These are phyloP conservation scores for Xylariales sp. DNA, from an alignment of 2,329 filamentous ascomycete genomes.

Conservation along the genomic window DNA sequence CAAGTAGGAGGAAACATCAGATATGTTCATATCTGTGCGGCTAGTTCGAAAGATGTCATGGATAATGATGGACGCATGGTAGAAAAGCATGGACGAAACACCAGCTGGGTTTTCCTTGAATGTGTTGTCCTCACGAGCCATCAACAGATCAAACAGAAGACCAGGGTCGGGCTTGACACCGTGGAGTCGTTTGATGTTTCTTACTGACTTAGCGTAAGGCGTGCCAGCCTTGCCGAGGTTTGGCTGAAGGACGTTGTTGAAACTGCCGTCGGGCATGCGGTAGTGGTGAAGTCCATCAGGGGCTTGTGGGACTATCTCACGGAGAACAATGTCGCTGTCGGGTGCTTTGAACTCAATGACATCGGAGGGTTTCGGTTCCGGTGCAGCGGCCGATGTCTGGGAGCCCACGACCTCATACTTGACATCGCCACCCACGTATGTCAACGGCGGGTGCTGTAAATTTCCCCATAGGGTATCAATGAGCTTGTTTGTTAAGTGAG, in stretches of 20 bases:
- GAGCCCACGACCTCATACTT: constrained; percentile 53
- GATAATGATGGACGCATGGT: constrained; percentile 76
- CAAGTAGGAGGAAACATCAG: constrained; percentile 78
- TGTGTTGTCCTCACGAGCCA: constrained; percentile 64
- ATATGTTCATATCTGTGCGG: constrained; percentile 70
- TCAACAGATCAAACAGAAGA: constrained; percentile 74
- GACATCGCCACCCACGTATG: constrained; percentile 56
- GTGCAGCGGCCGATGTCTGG: constrained; percentile 50
- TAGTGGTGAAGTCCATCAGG: constrained; percentile 52
- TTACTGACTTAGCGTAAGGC: constrained; percentile 77
- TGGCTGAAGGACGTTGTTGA: constrained; percentile 71
- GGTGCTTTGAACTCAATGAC: constrained; percentile 56
- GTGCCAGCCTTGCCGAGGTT: constrained; percentile 72
- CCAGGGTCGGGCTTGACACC: constrained; percentile 73
- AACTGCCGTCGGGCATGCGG: constrained; percentile 54
- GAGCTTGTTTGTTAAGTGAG: constrained; percentile 60
- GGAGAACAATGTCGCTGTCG: constrained; percentile 52
- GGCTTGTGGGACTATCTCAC: constrained; percentile 52
- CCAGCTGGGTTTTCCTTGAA: constrained; percentile 74
- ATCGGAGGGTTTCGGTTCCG: constrained; percentile 49
- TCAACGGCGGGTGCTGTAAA: constrained; percentile 65
- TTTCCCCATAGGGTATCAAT: constrained; percentile 65
- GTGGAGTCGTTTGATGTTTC: constrained; percentile 65
- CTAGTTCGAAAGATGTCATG: constrained; percentile 73
- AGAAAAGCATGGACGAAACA: constrained; percentile 81